A percentile compares a stretch with the other conserved stretches of the same genome.
Evolutionary conservation across 1,139 yeast species (phyloP).

Genomic region (Candida sp.): DNA sequence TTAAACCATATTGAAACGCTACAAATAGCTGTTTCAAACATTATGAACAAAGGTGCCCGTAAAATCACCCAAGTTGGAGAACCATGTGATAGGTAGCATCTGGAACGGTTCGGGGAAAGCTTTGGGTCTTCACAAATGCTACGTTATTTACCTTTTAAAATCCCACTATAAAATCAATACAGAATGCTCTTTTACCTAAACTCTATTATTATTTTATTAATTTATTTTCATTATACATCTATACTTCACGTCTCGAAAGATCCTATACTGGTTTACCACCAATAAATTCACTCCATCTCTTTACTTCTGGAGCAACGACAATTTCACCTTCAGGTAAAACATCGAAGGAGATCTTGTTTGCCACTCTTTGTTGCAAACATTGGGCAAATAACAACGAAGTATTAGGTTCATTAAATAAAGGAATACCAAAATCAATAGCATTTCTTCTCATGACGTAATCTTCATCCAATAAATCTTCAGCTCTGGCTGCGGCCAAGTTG

Average conservation of each 20-base stretch:
- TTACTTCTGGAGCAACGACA: constrained; percentile 77
- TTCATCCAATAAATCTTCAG: constrained; percentile 77
- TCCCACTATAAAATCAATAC: too few relatives aligned
- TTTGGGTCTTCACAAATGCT: too few relatives aligned
- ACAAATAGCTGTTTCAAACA: too few relatives aligned
- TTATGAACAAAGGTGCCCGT: too few relatives aligned
- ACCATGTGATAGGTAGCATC: too few relatives aligned
- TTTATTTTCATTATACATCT: neutral
- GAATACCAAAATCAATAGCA: constrained; percentile 97
- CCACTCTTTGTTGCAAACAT: constrained; percentile 74
- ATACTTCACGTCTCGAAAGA: neutral
- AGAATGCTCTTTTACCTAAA: neutral
- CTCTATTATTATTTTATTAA: neutral
- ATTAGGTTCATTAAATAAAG: constrained; percentile 94
- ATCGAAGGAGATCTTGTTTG: constrained; percentile 45
- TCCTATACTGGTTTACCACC: constrained; percentile 84
- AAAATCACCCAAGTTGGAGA: too few relatives aligned
- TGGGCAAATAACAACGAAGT: constrained; percentile 86
- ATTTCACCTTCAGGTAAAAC: constrained; percentile 39
- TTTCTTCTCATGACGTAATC: constrained; percentile 98
- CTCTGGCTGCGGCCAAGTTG: constrained; percentile 89
- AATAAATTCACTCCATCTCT: constrained; percentile 94
- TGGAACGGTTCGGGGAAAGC: too few relatives aligned
- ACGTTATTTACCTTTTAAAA: too few relatives aligned
- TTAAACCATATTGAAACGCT: too few relatives aligned